Evolutionary conservation across 257 asterid species (phyloP), one percentile per base, ranked within the genome.

Genomic region (Plantago elongata): DNA sequence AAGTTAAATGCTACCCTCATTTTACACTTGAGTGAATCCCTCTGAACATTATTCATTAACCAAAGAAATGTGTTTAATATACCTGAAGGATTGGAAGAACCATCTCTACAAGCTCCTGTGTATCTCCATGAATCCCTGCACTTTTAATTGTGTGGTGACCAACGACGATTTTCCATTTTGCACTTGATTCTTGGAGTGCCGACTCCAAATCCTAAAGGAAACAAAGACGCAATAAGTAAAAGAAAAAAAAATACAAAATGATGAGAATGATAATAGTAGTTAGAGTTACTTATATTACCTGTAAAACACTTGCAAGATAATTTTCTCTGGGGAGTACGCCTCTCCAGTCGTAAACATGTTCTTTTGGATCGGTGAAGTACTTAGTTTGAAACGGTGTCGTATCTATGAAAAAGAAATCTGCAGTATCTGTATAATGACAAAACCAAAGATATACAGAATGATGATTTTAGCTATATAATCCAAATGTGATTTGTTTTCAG

Each of bases 81-180:
- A 84, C 95, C 96, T 77, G 66, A 14, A 84, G 83, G 16, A 87
- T 61, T 43, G 96, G 94, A 37, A 85, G 90, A 60, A 87, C 74
- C 7, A 57, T 68, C 4, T 77, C 62, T 45, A 72, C 80, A 57
- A 87, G 90, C 61, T 87, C 89, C 0, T 15, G 40, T 0, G 88
- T 81, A 50, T 51, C 55, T 3, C 94, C 87, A 72, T 87, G 96
- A 17, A 68, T 7, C 45, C 96, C 92, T 38, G 75, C 90, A 54
- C 90, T 87, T 72, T 73, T 78, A 17, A 87, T 76, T 14, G 95
- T 84, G 54, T 87, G 95, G 69, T 87, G 95, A 13, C 94, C 95
- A 5, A 84, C 73, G 44, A 84, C 88, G 7, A 87, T 79, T 61
- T 84, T 87, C 95, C 95, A 87, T 48, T 60, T 80, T n/a, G 90